Evolutionary conservation across 1,284 basidiomycete species (phyloP).

Genomic region (Rhodotorula sp.): DNA sequence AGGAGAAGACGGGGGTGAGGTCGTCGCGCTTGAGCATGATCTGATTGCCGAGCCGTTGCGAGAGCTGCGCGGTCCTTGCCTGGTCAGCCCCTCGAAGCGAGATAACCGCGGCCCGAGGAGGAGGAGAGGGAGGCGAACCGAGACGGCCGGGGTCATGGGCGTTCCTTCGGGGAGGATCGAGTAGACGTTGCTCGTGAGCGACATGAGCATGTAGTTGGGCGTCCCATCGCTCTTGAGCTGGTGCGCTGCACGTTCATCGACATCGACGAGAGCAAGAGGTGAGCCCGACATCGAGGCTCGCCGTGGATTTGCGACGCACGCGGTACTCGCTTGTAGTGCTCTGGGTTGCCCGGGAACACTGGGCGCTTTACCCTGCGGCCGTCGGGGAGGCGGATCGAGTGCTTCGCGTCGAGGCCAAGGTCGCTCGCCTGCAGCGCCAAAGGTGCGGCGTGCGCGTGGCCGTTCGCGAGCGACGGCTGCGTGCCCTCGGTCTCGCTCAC

Average conservation of each 20-base stretch:
- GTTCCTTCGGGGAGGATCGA: conserved; percentile 39
- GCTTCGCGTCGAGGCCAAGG: neutral
- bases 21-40: conserved; percentile 95
- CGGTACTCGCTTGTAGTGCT: conserved; percentile 24
- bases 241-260: conserved; percentile 20
- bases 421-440: neutral
- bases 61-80: conserved; percentile 58
- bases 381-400: conserved; percentile 24
- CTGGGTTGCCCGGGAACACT: conserved; percentile 19
- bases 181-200: conserved; percentile 36
- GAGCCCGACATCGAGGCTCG: neutral
- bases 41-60: conserved; percentile 81
- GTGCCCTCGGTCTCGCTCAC: conserved; percentile 28
- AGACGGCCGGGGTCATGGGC: conserved; percentile 35
- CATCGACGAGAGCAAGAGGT: neutral
- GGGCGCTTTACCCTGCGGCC: conserved; percentile 24
- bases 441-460: neutral
- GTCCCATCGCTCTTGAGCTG: conserved; percentile 38
- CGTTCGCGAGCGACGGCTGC: conserved; percentile 3
- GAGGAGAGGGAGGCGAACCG: neutral
- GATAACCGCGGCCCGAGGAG: neutral
- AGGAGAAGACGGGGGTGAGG: conserved; percentile 95
- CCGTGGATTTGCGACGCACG: conserved; percentile 6
- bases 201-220: conserved; percentile 40
- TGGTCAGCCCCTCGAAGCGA: too few relatives aligned